Percentiles rank a stretch among this genome's conserved stretches.
Evolutionary conservation across 2,329 filamentous ascomycete species (phyloP).

Genomic region (Neurospora sp.): DNA sequence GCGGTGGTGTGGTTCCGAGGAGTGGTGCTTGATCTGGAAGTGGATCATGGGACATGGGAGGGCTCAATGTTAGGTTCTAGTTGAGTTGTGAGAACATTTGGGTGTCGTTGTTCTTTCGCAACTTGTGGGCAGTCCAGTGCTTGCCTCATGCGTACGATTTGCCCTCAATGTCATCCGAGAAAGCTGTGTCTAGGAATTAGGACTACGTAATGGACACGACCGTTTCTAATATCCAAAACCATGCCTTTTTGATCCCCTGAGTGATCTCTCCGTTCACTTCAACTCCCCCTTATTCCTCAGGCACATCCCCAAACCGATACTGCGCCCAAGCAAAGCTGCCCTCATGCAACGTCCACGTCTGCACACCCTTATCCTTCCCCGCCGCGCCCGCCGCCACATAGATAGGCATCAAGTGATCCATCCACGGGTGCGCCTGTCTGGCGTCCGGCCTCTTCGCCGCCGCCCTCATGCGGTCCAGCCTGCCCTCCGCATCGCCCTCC

Average conservation of each 20-base stretch:
- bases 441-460: constrained; percentile 33
- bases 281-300: not conserved
- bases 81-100: not conserved
- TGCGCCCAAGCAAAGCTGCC: constrained; percentile 36
- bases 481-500: constrained; percentile 27
- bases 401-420: constrained; percentile 41
- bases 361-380: constrained; percentile 30
- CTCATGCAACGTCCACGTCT: constrained; percentile 37
- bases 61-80: not conserved
- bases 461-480: constrained; percentile 30
- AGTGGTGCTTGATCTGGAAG: not conserved
- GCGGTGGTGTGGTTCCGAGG: not conserved
- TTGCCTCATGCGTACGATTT: no score
- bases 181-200: not conserved
- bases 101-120: no score
- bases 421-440: constrained; percentile 36
- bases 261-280: not conserved
- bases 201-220: not conserved
- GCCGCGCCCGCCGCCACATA: constrained; percentile 37
- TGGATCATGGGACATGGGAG: not conserved
- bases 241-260: no score
- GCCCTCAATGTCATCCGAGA: no score
- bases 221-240: not conserved
- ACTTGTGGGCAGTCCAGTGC: no score
- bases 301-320: constrained; percentile 33